These are phyloP conservation scores for Isabelozyma rhagii DNA, from an alignment of 805 yeast genomes.

Conservation along the genomic window DNA sequence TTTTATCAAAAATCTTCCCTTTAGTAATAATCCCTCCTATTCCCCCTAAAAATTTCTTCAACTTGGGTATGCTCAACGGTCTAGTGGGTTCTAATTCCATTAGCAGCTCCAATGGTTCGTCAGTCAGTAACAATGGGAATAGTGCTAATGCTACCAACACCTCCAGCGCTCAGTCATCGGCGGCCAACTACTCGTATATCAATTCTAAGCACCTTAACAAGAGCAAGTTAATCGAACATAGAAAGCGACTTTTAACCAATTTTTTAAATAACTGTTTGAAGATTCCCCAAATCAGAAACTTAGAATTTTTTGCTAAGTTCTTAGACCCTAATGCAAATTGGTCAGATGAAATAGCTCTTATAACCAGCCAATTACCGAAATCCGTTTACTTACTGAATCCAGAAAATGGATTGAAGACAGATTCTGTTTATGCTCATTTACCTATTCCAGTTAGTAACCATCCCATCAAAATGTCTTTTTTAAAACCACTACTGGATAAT, in stretches of 20 bases:
- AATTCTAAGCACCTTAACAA: conserved; percentile 40
- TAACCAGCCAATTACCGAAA: conserved; percentile 37
- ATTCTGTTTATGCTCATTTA: conserved; percentile 27
- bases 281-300: conserved; percentile 53
- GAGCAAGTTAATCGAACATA: conserved; percentile 38
- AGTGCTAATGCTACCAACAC: conserved; percentile 4
- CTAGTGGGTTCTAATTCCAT: conserved; percentile 15
- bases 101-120: background rate
- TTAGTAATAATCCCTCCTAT: conserved; percentile 87
- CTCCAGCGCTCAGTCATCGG: background rate
- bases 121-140: background rate
- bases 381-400: conserved; percentile 42
- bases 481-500: conserved; percentile 22
- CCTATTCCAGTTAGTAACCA: conserved; percentile 31
- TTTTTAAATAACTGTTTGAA: conserved; percentile 75
- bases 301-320: conserved; percentile 69
- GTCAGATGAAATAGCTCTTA: conserved; percentile 57
- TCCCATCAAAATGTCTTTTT: conserved; percentile 25
- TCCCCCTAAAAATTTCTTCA: conserved; percentile 53
- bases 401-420: conserved; percentile 39
- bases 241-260: conserved; percentile 70
- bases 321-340: conserved; percentile 83
- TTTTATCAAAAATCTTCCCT: conserved; percentile 72
- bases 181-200: conserved; percentile 27
- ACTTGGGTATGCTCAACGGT: conserved; percentile 32